Conservation (phyloP, 225 moss, liverwort and hornwort species). For the Anthoceros angustus region DNA sequence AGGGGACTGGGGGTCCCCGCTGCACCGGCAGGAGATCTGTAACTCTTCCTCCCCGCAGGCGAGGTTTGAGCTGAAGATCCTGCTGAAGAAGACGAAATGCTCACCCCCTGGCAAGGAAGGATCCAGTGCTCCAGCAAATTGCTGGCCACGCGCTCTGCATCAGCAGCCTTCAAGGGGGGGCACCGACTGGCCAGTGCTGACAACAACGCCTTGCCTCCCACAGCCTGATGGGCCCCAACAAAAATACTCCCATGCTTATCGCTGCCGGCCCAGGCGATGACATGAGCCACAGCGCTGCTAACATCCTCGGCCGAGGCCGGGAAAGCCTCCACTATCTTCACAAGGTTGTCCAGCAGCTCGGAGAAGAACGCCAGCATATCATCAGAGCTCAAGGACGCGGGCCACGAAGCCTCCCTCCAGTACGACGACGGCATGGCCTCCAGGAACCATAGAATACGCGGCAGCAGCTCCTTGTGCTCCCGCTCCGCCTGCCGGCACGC, state of each 20-base stretch:
- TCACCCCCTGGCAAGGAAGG: constrained; percentile 10
- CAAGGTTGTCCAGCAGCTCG: constrained; percentile 45
- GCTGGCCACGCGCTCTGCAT: constrained; percentile 34
- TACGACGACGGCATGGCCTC: constrained; percentile 28
- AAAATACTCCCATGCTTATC: constrained; percentile 18
- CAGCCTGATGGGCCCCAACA: constrained; percentile 13
- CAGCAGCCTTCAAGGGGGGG: constrained; percentile 26
- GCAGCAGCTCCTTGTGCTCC: constrained; percentile 33
- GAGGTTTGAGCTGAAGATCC: constrained; percentile 18
- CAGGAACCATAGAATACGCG: constrained; percentile 46
- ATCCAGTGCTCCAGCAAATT: constrained; percentile 45
- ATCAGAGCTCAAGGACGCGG: constrained; percentile 30
- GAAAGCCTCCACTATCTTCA: constrained; percentile 26
- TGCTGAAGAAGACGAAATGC: constrained; percentile 14
- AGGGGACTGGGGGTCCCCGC: background rate
- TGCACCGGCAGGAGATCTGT: background rate
- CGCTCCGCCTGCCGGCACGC: constrained; percentile 35
- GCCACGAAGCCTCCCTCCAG: constrained; percentile 35
- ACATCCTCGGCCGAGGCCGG: constrained; percentile 29
- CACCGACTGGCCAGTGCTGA: constrained; percentile 36
- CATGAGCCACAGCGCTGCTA: constrained; percentile 34
- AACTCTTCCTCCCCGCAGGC: constrained; percentile 9
- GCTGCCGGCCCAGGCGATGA: constrained; percentile 39
- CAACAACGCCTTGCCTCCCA: constrained; percentile 37
- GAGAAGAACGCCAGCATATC: constrained; percentile 35